Base-by-base conservation (phyloP, 164 flowering plant genomes). In the Magnolia sinica region DNA sequence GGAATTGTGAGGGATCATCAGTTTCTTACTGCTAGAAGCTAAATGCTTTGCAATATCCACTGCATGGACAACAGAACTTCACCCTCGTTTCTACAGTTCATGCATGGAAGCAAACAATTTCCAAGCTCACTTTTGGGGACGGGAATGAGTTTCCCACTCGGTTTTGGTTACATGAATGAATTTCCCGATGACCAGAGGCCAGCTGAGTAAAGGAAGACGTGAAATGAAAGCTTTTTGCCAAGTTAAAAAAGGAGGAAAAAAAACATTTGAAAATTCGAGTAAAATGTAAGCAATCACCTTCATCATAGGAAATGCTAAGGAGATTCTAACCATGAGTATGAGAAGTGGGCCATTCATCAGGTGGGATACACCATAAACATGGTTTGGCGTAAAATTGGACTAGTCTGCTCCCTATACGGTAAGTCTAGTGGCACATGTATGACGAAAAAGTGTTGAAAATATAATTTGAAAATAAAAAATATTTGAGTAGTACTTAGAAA, bases 171-270 rank as follows among this genome's bases (percentile, higher is more conserved):
- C 4, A 3, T 2, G 37, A 72, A 95, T 82, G 59, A 93, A 78
- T 71, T 95, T 95, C 24, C 94, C 96, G 71, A 90, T 0, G 14
- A 72, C 98, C 49, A 96, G 92, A 10, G 99, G 99, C 98, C 98
- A 96, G 78, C 99, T 96, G 68, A 65, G 20, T 14, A 20, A 61
- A 61, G 65, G n/a, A n/a, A 61, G 18, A 61, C 20, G 2, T 0
- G 65, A 61, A 61, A 61, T 61, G 24, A 20, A 7, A 18, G 23
- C 63, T 58, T 18, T 31, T 31, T 31, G 37, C 37, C 37, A 31
- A 31, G 2, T 31, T 31, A 3, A 3, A 31, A 31, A 16, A 16
- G 16, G 59, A 8, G 16, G 16, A 55, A 55, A 55, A 16, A 55
- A 9, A 9, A 2, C 16, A 16, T 55, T 2, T 31, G 37, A 9